Base-by-base conservation (phyloP, 108 stramenopile genomes). In the Mediolabrus comicus region DNA sequence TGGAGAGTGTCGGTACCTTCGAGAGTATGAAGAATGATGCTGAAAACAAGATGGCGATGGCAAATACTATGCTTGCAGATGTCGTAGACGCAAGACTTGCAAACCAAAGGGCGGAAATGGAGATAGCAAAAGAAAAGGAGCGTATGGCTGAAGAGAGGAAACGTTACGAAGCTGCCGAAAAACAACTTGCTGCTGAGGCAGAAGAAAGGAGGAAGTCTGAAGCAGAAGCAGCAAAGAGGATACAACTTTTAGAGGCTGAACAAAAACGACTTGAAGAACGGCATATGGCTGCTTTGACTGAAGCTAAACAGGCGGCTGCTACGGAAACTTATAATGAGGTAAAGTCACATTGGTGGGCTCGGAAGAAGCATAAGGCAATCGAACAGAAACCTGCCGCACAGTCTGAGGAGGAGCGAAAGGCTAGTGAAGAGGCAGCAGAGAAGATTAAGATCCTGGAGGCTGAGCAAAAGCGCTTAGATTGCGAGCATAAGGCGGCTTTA, bases 1-100 rank as follows among this genome's bases (percentile, higher is more conserved):
- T 61, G 33, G 60, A 61, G 22, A 34, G 26, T 24, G 10, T 10
- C 0, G 60, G 39, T 1, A 38, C 60, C 9, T 27, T 61, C 16
- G 60, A 61, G 36, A 61, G 36, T 61, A 17, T 36, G 58, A 59
- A 35, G 46, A 19, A 49, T 9, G 46, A 49, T 22, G 46, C 46
- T 9, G 46, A 49, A n/a, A 49, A 49, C 22, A 49, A 6, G 22
- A 49, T 49, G 46, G 22, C 22, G 4, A 0, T 49, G 46, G 46
- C 46, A 5, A 49, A 49, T 49, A 3, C 22, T 49, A 5, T 49
- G 46, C 22, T 49, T 22, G 46, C 19, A 8, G 46, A 49, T 9
- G 46, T 49, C 19, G 46, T 8, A 8, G 46, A 49, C 8, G 46
- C 46, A 16, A 22, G 8, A 1, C 19, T 22, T 17, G 46, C 46